Evolutionary conservation across 371 early-diverging fungal species (phyloP).

Genomic region (Apophysomyces elegans): DNA sequence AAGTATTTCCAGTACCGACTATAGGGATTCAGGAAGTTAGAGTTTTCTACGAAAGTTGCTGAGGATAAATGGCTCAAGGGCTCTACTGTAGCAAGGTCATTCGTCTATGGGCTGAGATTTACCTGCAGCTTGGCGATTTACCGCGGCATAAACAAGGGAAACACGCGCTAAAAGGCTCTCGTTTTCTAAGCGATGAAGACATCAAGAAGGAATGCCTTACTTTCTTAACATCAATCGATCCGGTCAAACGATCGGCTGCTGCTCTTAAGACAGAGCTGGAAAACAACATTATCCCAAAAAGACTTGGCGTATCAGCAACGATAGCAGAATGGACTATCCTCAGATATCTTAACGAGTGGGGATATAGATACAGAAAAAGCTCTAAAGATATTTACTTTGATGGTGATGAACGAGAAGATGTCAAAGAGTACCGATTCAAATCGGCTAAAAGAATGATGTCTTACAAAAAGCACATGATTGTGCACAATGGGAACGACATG

Average conservation of each 20-base stretch:
- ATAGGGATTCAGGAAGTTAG: not conserved
- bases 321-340: too few species aligned
- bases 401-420: too few species aligned
- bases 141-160: conserved; percentile 8
- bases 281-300: too few species aligned
- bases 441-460: too few species aligned
- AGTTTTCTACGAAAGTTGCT: not conserved
- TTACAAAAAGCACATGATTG: too few species aligned
- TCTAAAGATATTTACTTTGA: too few species aligned
- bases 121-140: not conserved
- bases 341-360: too few species aligned
- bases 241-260: not conserved
- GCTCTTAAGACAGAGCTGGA: conserved; percentile 1
- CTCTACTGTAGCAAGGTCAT: not conserved
- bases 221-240: not conserved
- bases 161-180: not conserved
- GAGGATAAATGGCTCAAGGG: not conserved
- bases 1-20: not conserved
- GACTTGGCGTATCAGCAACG: too few species aligned
- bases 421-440: too few species aligned
- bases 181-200: conserved; percentile 8
- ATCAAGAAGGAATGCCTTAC: not conserved
- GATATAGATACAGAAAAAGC: too few species aligned
- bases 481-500: too few species aligned
- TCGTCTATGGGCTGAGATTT: not conserved